Evolutionary conservation across 164 flowering plant species (phyloP), one percentile per base, ranked within the genome.

Genomic region (Liriodendron chinense): DNA sequence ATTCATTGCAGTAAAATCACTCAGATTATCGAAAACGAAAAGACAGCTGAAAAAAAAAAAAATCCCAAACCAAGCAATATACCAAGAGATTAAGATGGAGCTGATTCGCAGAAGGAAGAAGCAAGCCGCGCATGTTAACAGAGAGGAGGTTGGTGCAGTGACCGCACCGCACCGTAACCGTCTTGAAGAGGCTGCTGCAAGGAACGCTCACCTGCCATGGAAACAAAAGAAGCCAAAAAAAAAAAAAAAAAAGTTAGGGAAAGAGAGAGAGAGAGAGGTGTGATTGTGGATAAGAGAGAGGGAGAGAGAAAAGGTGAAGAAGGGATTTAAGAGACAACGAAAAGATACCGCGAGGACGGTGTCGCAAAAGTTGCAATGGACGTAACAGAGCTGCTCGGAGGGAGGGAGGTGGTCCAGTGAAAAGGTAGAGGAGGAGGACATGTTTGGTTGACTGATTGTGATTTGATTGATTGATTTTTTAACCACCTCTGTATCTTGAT

Each of bases 121-220:
- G 87, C 73, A 90, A 78, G n/a, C 74, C 91, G 8, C 94, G 86
- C 98, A 91, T 94, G 92, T 94, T 94, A 23, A 91, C 99, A 0
- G 97, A 86, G 65, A 94, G 85, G 48, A 96, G 90, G 78, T 91
- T 94, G 86, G 90, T 82, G 90, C 99, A 96, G 84, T 94, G 97
- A 4, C 99, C 99, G 47, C 99, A 96, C 88, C 98, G 83, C n/a
- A 96, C 99, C 0, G 97, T 94, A 2, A 92, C 98, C 2, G 91
- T 94, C 92, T 91, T 91, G 89, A 90, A 90, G 86, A 96, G 83
- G 75, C 95, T 92, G 71, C 81, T 81, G 83, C 88, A 85, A 77
- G 99, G 99, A 78, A 96, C 99, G 73, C 97, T 94, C 80, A 94
- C 98, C 99, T 96, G 73, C 69, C 69, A 59, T 12, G 24, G 61